Evolutionary conservation across 108 stramenopile species (phyloP).

Genomic region (Bacterosira constricta): DNA sequence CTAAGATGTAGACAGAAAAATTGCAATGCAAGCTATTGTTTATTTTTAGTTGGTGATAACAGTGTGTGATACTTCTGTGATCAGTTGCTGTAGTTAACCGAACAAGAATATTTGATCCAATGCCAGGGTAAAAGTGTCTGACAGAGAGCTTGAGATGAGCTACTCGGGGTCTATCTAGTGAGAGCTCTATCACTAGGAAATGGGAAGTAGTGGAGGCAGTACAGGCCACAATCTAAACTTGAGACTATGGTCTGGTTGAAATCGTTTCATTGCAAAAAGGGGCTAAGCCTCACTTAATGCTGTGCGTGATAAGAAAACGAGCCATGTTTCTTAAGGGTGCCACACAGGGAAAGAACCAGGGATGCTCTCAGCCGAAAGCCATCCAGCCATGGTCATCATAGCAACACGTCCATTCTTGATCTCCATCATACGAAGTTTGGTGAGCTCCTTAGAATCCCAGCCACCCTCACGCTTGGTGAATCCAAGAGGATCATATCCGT

Average conservation of each 20-base stretch:
- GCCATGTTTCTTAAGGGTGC: conserved; percentile 58
- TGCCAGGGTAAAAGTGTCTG: neutral
- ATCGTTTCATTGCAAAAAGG: too few relatives aligned
- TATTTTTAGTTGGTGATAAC: neutral
- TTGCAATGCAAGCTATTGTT: neutral
- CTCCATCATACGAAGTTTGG: conserved; percentile 74
- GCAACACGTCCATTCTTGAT: conserved; percentile 85
- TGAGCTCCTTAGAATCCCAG: conserved; percentile 60
- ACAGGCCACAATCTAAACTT: neutral
- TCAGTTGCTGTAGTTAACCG: neutral
- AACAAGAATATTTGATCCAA: neutral
- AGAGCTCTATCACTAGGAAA: neutral
- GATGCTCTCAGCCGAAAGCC: conserved; percentile 72
- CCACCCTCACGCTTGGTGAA: conserved; percentile 76
- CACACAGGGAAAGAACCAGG: conserved; percentile 73
- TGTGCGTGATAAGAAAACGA: neutral
- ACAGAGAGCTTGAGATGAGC: neutral
- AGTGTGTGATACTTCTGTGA: neutral
- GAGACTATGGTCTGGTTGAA: too few relatives aligned
- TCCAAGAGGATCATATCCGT: conserved; percentile 83
- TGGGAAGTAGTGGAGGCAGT: neutral
- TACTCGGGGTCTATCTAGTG: neutral
- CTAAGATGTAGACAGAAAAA: neutral
- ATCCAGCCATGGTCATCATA: conserved; percentile 81
- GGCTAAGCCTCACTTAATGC: too few relatives aligned